Base-by-base conservation (phyloP, 2,329 filamentous ascomycete genomes). In the Fusarium phyllophilum region DNA sequence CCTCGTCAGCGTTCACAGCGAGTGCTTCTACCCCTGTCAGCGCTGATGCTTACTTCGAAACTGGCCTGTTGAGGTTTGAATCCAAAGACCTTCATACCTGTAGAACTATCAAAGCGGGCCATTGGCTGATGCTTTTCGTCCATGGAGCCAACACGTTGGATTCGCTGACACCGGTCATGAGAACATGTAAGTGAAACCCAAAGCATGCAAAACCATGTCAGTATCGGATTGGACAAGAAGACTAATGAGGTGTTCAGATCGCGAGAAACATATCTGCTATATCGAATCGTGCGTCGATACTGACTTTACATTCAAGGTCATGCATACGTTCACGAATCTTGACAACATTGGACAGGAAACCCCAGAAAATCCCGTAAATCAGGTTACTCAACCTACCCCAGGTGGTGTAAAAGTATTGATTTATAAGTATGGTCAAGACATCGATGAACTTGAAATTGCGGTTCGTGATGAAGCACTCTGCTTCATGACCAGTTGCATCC, bases 401-500 rank as follows among this genome's bases (percentile, higher is more conserved):
- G 62, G 20, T 8, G 78, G 75, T 69, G 61, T 56, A 24, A 61
- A 62, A 14, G 78, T 73, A 24, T 31, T 70, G 26, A 42, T 78
- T n/a, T 81, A 77, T 26, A 73, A 73, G 12, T 76, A 77, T 41
- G 70, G 58, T 22, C 62, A 72, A 36, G 76, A 81, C 31, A 46
- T 81, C 9, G 78, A 79, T 26, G 65, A 59, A 9, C 62, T 81
- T 8, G 26, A 69, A 13, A 15, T 8, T 0, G 3, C 3, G 11
- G 48, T 75, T 1, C 75, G 72, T 33, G 54, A 62, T n/a, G 12
- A 55, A 4, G 68, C 75, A 9, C 75, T 89, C 60, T 79, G 82
- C 8, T 78, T 90, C 14, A 73, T 88, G 26, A 82, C 94, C 0
- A 84, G 89, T 18, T 85, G 87, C 3, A 83, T 94, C 6, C 93